A percentile compares a stretch with the other conserved stretches of the same genome.
phyloP scores from a whole-genome alignment of 495 filamentous ascomycete species.

The Penicillium alfredii region DNA sequence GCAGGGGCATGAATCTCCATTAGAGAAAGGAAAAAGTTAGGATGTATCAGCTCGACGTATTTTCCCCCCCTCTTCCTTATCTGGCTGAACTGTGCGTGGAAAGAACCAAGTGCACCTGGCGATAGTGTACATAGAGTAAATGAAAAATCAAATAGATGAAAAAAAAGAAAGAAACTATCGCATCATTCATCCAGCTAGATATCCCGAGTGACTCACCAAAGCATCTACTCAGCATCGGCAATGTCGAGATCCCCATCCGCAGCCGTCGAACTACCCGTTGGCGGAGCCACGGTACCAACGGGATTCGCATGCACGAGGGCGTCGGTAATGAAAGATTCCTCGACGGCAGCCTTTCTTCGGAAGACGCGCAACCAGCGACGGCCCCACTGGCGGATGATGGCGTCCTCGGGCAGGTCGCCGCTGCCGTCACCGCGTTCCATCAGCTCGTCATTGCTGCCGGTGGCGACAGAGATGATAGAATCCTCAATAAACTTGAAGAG shows the following conservation, averaged over 20 bases:
- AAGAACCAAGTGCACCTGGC: no score
- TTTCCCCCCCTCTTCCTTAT: no score
- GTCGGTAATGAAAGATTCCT: slow-evolving; percentile 58
- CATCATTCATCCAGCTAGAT: no score
- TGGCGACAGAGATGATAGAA: slow-evolving; percentile 63
- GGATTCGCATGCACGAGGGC: slow-evolving; percentile 34
- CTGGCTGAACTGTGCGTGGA: no score
- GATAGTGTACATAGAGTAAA: no score
- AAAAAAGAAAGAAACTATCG: not conserved
- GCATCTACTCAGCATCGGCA: slow-evolving; percentile 19
- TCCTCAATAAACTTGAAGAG: slow-evolving; percentile 81
- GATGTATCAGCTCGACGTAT: no score
- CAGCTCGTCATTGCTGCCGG: slow-evolving; percentile 65
- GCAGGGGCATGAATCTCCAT: no score
- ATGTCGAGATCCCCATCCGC: slow-evolving; percentile 30
- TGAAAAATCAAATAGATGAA: no score
- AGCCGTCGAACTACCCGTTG: slow-evolving; percentile 10
- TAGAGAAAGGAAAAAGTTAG: no score
- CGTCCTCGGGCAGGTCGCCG: slow-evolving; percentile 44
- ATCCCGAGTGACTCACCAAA: slow-evolving; percentile 12
- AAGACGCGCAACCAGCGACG: slow-evolving; percentile 83
- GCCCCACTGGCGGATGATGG: slow-evolving; percentile 73
- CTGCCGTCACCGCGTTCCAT: slow-evolving; percentile 48
- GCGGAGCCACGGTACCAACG: slow-evolving; percentile 32
- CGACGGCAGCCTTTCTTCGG: slow-evolving; percentile 71